These are phyloP conservation scores for Forsythia suspensa DNA, from an alignment of 257 asterid genomes.

Conservation along the genomic window DNA sequence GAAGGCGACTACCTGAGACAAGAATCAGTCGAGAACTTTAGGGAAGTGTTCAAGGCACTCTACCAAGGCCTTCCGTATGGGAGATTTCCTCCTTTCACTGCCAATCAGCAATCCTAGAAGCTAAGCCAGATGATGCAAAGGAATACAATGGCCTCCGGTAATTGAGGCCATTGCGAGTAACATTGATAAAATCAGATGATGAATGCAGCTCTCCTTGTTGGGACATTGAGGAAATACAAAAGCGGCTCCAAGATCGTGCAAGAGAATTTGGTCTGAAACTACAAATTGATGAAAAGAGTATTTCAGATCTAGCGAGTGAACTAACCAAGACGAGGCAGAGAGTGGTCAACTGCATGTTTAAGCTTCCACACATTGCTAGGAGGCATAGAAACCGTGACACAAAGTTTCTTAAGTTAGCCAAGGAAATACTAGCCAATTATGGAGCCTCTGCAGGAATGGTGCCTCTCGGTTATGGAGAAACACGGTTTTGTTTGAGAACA, in stretches of 20 bases:
- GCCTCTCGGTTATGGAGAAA: slow-evolving; percentile 66
- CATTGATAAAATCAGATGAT: slow-evolving; percentile 46
- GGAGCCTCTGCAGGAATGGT: slow-evolving; percentile 40
- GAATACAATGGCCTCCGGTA: slow-evolving; percentile 53
- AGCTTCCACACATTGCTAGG: slow-evolving; percentile 69
- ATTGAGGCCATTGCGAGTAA: slow-evolving; percentile 63
- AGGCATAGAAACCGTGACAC: slow-evolving; percentile 30
- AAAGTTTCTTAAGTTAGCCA: slow-evolving; percentile 48
- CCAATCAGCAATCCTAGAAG: slow-evolving; percentile 41
- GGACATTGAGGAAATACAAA: slow-evolving; percentile 53
- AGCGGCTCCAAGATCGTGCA: slow-evolving; percentile 49
- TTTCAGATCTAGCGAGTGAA: slow-evolving; percentile 39
- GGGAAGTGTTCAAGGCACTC: slow-evolving; percentile 47
- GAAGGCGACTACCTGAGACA: slow-evolving; percentile 44
- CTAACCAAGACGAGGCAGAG: slow-evolving; percentile 30
- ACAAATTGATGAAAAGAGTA: slow-evolving; percentile 43
- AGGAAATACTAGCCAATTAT: slow-evolving; percentile 27
- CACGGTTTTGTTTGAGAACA: slow-evolving; percentile 19
- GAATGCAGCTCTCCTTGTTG: slow-evolving; percentile 26
- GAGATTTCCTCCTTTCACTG: slow-evolving; percentile 42
- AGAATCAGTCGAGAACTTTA: slow-evolving; percentile 51
- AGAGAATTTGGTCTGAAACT: slow-evolving; percentile 36
- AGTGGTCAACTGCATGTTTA: slow-evolving; percentile 68
- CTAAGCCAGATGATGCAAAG: slow-evolving; percentile 30
- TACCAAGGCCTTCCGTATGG: slow-evolving; percentile 41